Percentiles rank a stretch among this genome's conserved stretches.
Conservation (phyloP, 2,329 filamentous ascomycete species). For the Dendryphion nanum region DNA sequence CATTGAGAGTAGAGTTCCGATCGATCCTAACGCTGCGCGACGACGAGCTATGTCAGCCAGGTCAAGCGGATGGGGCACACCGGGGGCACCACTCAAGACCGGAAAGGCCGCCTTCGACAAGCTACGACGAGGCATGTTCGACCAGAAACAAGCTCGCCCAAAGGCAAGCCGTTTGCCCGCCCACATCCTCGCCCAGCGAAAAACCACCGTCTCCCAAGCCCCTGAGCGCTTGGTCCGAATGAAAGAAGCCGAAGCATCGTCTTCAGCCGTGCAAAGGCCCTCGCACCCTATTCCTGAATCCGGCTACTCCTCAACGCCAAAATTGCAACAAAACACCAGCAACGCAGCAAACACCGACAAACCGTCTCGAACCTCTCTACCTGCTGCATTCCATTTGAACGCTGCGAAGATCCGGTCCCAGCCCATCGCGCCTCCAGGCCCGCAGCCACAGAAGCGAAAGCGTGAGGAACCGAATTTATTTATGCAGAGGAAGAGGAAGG, state of each 20-base stretch:
- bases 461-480: constrained; percentile 6
- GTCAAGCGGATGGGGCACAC: constrained; percentile 16
- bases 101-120: constrained; percentile 38
- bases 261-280: constrained; percentile 13
- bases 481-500: constrained; percentile 9
- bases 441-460: constrained; percentile 7
- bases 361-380: constrained; percentile 22
- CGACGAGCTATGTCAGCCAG: too few species aligned
- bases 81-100: constrained; percentile 30
- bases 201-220: constrained; percentile 20
- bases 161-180: constrained; percentile 26
- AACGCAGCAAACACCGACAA: constrained; percentile 2
- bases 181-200: constrained; percentile 25
- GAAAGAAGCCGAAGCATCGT: constrained; percentile 15
- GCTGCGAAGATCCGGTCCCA: constrained; percentile 23
- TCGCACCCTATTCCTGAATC: too few species aligned
- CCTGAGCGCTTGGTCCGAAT: constrained; percentile 32
- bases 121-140: constrained; percentile 31
- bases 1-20: constrained; percentile 21
- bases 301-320: too few species aligned
- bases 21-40: constrained; percentile 15
- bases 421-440: background rate
- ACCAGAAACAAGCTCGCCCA: constrained; percentile 31
- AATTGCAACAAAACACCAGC: background rate
- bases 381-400: constrained; percentile 27